Conservation (phyloP, 2,329 filamentous ascomycete species). For the Diaporthe destruens region DNA sequence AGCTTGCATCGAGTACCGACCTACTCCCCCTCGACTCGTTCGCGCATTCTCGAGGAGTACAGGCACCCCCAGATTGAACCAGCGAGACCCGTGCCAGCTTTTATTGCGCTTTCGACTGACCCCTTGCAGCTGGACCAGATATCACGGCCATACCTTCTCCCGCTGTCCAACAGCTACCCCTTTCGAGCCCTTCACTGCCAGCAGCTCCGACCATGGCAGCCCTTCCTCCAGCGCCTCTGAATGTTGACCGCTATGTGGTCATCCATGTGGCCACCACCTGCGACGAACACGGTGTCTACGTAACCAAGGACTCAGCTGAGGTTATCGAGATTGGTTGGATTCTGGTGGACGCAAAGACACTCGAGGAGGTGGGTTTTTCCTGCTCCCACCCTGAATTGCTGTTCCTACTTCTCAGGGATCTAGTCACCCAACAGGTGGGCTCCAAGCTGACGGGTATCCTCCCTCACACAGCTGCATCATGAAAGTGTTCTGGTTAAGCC, state of each 20-base stretch:
- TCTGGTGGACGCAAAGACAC: conserved; percentile 88
- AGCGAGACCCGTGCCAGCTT: neutral
- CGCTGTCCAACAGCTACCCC: conserved; percentile 30
- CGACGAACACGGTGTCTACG: conserved; percentile 98
- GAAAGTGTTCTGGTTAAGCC: conserved; percentile 98
- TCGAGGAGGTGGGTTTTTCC: conserved; percentile 82
- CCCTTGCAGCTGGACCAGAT: conserved; percentile 28
- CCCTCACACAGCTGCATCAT: conserved; percentile 79
- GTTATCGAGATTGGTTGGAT: conserved; percentile 99
- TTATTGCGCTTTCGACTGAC: conserved; percentile 29
- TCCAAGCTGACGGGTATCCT: conserved; percentile 20
- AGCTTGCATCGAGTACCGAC: neutral
- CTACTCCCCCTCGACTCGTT: neutral
- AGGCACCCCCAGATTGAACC: neutral
- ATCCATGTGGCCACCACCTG: conserved; percentile 99
- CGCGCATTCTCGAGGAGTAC: neutral
- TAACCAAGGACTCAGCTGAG: conserved; percentile 98
- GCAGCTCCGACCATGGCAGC: conserved; percentile 59
- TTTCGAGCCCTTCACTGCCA: conserved; percentile 24
- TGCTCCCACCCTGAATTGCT: conserved; percentile 20
- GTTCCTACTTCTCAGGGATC: conserved; percentile 14
- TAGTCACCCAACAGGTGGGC: conserved; percentile 39
- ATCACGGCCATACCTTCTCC: conserved; percentile 22
- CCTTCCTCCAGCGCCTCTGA: conserved; percentile 69
- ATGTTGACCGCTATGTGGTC: conserved; percentile 95